Evolutionary conservation across 2,329 filamentous ascomycete species (phyloP).

Genomic region (Phaeosphaeriaceae sp.): DNA sequence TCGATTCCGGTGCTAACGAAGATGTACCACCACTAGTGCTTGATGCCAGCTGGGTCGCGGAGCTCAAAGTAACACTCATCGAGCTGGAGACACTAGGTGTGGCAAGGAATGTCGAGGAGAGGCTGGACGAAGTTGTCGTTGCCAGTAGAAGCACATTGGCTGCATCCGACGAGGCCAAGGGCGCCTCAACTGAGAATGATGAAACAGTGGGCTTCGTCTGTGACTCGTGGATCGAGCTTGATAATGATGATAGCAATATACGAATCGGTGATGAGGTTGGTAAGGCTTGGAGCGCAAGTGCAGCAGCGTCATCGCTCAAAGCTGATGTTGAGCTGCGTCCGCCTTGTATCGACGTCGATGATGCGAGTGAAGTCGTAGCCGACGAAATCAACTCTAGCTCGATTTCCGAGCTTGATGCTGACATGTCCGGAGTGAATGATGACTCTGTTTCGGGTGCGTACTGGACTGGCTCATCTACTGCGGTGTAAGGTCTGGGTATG

Average conservation of each 20-base stretch:
- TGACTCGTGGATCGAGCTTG: neutral
- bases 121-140: neutral
- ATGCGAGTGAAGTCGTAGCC: too few species aligned
- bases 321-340: neutral
- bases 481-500: too few species aligned
- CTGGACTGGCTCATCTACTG: too few species aligned
- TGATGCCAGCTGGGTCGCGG: neutral
- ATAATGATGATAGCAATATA: neutral
- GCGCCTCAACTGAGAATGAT: neutral
- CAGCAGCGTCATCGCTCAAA: neutral
- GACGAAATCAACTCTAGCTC: too few species aligned
- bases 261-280: neutral
- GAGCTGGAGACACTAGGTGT: neutral
- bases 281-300: neutral
- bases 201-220: neutral
- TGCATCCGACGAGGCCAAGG: neutral
- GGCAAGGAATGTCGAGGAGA: neutral
- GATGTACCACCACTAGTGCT: neutral
- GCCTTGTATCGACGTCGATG: too few species aligned
- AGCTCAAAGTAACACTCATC: neutral
- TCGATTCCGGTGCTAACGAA: neutral
- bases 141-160: neutral
- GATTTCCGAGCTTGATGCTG: too few species aligned
- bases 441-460: too few species aligned
- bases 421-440: too few species aligned